Base-by-base conservation (phyloP, 2,329 filamentous ascomycete species). In the Calonectria hawksworthii region DNA sequence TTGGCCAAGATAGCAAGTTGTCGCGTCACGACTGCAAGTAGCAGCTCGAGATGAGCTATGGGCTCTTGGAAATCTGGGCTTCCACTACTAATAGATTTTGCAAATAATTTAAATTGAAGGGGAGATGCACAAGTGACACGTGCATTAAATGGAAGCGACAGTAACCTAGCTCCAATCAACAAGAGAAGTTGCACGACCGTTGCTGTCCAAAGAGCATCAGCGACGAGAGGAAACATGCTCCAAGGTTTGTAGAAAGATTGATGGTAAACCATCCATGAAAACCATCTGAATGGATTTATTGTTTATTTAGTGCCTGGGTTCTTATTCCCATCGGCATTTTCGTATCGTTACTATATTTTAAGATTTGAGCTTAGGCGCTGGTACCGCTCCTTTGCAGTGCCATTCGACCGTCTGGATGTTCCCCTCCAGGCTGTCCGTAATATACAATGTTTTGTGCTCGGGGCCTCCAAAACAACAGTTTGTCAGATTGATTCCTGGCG, bases 401-500 rank as follows among this genome's bases (percentile, higher is more conserved):
- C 84, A 85, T 8, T 84, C 77, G 0, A 85, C 78, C 5, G 50
- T 81, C 67, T 85, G 83, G 1, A 85, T 73, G 23, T 83, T 84
- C 0, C 85, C 85, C 65, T 86, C 83, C 13, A 86, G 68, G 30
- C 85, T 86, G 72, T 86, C 85, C 4, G 84, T 87, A 16, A 86
- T 86, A 32, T 82, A 86, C n/a, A 86, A 63, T 0, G 84, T 86
- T 75, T 83, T 84, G 13, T 83, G 82, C 47, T 85, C 83, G 1
- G 73, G 70, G 0, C 85, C 84, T 0, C 85, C 85, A 72, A 86
- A 87, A n/a, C 84, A 86, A 34, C 85, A 87, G 34, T 86, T 87
- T 0, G 85, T 87, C 32, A 86, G 30, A 59, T 86, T 86, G 21
- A 83, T 83, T 0, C 85, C 84, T 0, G 68, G 63, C 0, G 79